Conservation (phyloP, 306 rosid species). For the Inga leiocalycina region DNA sequence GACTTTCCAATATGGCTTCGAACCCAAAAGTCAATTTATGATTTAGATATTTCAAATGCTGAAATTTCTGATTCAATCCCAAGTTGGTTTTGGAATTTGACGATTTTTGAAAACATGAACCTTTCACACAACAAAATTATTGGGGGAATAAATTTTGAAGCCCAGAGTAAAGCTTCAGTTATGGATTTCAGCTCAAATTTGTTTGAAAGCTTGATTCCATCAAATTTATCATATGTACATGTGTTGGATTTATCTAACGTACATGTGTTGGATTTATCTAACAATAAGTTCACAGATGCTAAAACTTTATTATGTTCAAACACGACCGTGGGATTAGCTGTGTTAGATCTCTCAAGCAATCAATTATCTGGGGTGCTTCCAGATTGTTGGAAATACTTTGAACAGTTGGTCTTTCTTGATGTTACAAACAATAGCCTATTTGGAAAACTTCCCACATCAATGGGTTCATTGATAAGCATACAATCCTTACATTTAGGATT, state of each 20-base stretch:
- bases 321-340: accelerated
- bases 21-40: accelerated
- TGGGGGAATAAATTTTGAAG: not conserved
- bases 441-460: not conserved
- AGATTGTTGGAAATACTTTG: not conserved
- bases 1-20: constrained; percentile 16
- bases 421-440: not conserved
- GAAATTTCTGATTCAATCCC: not conserved
- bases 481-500: too few species aligned
- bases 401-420: not conserved
- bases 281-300: not conserved
- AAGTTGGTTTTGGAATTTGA: not conserved
- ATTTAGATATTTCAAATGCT: not conserved
- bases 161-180: accelerated
- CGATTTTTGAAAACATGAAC: not conserved
- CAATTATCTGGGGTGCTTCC: not conserved
- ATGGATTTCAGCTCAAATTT: not conserved
- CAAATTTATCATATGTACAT: not conserved
- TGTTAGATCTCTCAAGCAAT: not conserved
- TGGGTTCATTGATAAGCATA: not conserved
- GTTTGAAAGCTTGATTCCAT: not conserved
- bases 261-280: not conserved
- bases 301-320: not conserved
- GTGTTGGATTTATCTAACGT: not conserved
- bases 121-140: not conserved